These are phyloP conservation scores for Lodderomyces parapsilosis DNA, from an alignment of 1,139 yeast genomes.

Conservation along the genomic window DNA sequence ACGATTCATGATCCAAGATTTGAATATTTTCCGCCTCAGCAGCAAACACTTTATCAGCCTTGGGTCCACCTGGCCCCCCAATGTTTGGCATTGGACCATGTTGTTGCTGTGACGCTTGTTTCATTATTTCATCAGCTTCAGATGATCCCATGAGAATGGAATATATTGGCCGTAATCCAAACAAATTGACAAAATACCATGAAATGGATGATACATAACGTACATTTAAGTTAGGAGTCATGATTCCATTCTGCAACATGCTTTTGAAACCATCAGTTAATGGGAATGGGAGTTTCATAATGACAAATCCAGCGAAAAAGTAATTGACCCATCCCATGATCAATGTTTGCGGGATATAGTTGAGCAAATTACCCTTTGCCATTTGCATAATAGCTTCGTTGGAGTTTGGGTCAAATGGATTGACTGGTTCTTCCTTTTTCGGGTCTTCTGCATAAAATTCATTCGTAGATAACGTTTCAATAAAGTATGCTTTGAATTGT, in stretches of 20 bases:
- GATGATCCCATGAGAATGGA: constrained; percentile 59
- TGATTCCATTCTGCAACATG: constrained; percentile 88
- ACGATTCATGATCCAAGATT: constrained; percentile 53
- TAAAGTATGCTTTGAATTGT: constrained; percentile 44
- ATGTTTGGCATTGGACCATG: constrained; percentile 37
- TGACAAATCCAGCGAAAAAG: constrained; percentile 88
- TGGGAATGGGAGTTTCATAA: constrained; percentile 62
- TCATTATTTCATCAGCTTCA: constrained; percentile 50
- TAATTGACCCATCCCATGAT: constrained; percentile 97
- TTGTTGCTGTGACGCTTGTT: constrained; percentile 46
- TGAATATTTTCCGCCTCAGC: constrained; percentile 78
- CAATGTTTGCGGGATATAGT: constrained; percentile 85
- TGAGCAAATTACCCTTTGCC: constrained; percentile 80
- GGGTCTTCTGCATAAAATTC: constrained; percentile 48
- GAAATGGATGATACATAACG: constrained; percentile 95
- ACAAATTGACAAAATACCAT: constrained; percentile 92
- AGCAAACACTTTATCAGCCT: constrained; percentile 58
- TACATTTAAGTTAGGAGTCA: constrained; percentile 81
- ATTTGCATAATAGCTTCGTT: constrained; percentile 77
- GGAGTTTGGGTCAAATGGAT: constrained; percentile 67
- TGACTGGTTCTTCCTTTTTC: constrained; percentile 42
- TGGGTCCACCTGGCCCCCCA: constrained; percentile 59
- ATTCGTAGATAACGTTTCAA: constrained; percentile 49
- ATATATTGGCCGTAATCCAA: constrained; percentile 83
- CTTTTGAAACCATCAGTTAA: constrained; percentile 84